These are phyloP conservation scores for Penicillium desertorum DNA, from an alignment of 495 filamentous ascomycete genomes.

Conservation along the genomic window DNA sequence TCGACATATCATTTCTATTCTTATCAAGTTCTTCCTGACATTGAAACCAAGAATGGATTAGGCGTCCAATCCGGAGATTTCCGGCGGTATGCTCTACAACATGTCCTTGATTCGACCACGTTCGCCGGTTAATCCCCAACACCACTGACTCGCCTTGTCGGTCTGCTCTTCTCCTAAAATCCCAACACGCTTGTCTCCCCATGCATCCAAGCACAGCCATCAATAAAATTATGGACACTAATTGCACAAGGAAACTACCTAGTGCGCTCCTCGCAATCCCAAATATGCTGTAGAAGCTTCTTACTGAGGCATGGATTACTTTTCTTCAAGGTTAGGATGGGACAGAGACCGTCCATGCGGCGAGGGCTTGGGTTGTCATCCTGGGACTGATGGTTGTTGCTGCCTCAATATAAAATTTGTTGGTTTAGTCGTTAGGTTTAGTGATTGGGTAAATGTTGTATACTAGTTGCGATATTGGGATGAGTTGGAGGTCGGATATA, in stretches of 20 bases:
- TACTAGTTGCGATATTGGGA: neutral
- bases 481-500: neutral
- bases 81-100: constrained; percentile 7
- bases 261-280: constrained; percentile 54
- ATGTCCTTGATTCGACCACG: constrained; percentile 18
- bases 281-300: constrained; percentile 51
- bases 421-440: neutral
- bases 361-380: constrained; percentile 1
- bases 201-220: constrained; percentile 48
- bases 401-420: too few species aligned
- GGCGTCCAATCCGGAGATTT: too few species aligned
- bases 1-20: too few species aligned
- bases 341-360: neutral
- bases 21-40: too few species aligned
- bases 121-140: constrained; percentile 17
- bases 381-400: neutral
- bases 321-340: neutral
- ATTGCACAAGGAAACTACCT: constrained; percentile 58
- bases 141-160: constrained; percentile 4
- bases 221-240: constrained; percentile 56
- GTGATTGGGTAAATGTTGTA: neutral
- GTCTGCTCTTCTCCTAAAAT: constrained; percentile 17
- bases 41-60: too few species aligned
- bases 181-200: constrained; percentile 30
- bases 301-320: constrained; percentile 16